These are phyloP conservation scores for Neospermospora avenae DNA, from an alignment of 2,329 filamentous ascomycete species.

Conservation along the genomic window DNA sequence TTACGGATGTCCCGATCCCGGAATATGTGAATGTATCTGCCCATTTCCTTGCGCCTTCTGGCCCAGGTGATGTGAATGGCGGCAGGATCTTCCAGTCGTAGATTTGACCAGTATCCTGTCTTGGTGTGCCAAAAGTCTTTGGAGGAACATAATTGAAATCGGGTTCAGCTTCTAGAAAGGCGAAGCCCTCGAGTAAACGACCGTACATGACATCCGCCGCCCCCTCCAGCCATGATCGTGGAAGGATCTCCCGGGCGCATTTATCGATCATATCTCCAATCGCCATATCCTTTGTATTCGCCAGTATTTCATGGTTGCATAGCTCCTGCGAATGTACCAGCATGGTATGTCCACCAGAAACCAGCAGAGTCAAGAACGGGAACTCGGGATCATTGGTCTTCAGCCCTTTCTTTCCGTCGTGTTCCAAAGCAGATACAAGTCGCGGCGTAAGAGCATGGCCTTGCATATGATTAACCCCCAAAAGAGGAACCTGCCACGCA, in stretches of 20 bases:
- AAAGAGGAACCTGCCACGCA: slow-evolving; percentile 76
- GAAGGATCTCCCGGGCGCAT: slow-evolving; percentile 72
- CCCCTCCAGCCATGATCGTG: slow-evolving; percentile 50
- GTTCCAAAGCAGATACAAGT: slow-evolving; percentile 60
- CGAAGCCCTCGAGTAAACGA: slow-evolving; percentile 73
- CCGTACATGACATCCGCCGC: slow-evolving; percentile 74
- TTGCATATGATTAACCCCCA: slow-evolving; percentile 96
- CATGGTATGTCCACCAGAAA: slow-evolving; percentile 89
- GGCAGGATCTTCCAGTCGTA: slow-evolving; percentile 68
- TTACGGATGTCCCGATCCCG: slow-evolving; percentile 63
- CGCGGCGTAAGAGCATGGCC: slow-evolving; percentile 88
- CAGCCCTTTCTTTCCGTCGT: slow-evolving; percentile 22
- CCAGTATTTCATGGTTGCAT: slow-evolving; percentile 69
- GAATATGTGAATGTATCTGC: slow-evolving; percentile 65
- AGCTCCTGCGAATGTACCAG: slow-evolving; percentile 71
- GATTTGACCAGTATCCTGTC: slow-evolving; percentile 42
- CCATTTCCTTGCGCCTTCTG: slow-evolving; percentile 35
- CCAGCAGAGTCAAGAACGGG: slow-evolving; percentile 83
- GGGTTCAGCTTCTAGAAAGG: slow-evolving; percentile 53
- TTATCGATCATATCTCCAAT: slow-evolving; percentile 90
- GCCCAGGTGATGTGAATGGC: slow-evolving; percentile 57
- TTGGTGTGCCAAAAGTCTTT: slow-evolving; percentile 49
- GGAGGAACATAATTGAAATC: slow-evolving; percentile 44
- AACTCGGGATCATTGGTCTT: slow-evolving; percentile 52
- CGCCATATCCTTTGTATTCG: slow-evolving; percentile 74